Evolutionary conservation across 2,329 filamentous ascomycete species (phyloP).

Genomic region (Tolypocladium guangdongense): DNA sequence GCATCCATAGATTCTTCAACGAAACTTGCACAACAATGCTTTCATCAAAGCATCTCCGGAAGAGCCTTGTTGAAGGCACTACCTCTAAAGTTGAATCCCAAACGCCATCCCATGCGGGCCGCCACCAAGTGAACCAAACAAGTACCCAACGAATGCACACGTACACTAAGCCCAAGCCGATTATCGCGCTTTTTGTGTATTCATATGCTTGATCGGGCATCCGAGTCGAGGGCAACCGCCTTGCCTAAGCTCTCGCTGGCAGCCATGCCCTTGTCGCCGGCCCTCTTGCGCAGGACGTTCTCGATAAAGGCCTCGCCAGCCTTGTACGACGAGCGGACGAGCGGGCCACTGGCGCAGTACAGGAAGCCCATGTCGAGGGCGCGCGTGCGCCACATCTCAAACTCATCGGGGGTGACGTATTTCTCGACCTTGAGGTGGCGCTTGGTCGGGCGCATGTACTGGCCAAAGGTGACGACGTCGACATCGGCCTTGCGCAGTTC

Average conservation of each 20-base stretch:
- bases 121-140: not conserved
- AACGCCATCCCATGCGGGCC: slow-evolving; percentile 6
- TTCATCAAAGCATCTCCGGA: not conserved
- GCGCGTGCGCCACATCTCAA: slow-evolving; percentile 82
- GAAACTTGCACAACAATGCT: not conserved
- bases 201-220: slow-evolving; percentile 13
- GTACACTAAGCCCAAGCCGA: not conserved
- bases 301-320: slow-evolving; percentile 98
- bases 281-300: slow-evolving; percentile 85
- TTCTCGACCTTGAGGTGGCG: slow-evolving; percentile 94
- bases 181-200: not conserved
- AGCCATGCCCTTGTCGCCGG: slow-evolving; percentile 28
- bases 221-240: slow-evolving; percentile 26
- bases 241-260: slow-evolving; percentile 24
- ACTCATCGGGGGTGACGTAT: slow-evolving; percentile 84
- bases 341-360: slow-evolving; percentile 86
- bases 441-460: slow-evolving; percentile 99
- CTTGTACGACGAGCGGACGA: slow-evolving; percentile 94
- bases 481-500: slow-evolving; percentile 73
- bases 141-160: not conserved
- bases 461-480: slow-evolving; percentile 96
- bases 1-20: not conserved
- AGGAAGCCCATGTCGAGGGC: slow-evolving; percentile 93
- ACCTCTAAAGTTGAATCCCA: slow-evolving; percentile 16
- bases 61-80: slow-evolving; percentile 17